Evolutionary conservation across 2,329 filamentous ascomycete species (phyloP).

Genomic region (Rosellinia necatrix): DNA sequence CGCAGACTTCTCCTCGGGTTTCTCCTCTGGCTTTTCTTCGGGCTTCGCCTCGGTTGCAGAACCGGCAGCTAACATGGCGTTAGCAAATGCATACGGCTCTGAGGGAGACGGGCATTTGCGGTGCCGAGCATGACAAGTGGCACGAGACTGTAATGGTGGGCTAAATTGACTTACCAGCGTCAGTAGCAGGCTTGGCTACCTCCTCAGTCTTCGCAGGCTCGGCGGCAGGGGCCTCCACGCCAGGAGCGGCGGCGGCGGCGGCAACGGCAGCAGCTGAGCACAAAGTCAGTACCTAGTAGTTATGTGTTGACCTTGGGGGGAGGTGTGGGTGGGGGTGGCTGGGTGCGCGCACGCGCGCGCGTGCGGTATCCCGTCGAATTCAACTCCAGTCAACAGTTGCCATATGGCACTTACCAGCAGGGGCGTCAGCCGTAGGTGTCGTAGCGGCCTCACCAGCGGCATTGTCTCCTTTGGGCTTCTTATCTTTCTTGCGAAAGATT

Average conservation of each 20-base stretch:
- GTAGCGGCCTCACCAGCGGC: conserved; percentile 31
- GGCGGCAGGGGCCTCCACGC: conserved; percentile 22
- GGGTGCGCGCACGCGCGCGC: too few species aligned
- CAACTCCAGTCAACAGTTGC: background rate
- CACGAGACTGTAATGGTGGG: conserved; percentile 7
- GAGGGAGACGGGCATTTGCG: background rate
- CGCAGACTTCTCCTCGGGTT: conserved; percentile 17
- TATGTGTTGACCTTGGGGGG: background rate
- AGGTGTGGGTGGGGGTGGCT: too few species aligned
- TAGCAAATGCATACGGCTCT: conserved; percentile 20
- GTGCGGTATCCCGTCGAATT: too few species aligned
- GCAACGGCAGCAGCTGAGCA: conserved; percentile 11
- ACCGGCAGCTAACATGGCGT: conserved; percentile 20
- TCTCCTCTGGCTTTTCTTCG: conserved; percentile 15
- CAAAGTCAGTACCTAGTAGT: conserved; percentile 12
- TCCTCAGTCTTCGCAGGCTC: conserved; percentile 40
- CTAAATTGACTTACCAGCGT: conserved; percentile 37
- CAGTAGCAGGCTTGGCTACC: conserved; percentile 29
- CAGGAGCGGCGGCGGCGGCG: conserved; percentile 2
- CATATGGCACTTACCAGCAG: conserved; percentile 18
- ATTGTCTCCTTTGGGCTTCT: conserved; percentile 31
- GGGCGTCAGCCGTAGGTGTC: conserved; percentile 33
- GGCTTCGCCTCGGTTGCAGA: conserved; percentile 10
- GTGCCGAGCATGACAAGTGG: background rate
- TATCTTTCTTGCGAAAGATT: conserved; percentile 36